These are phyloP conservation scores for Creolimax fragrantissima DNA, from an alignment of 78 protist genomes.

Conservation along the genomic window DNA sequence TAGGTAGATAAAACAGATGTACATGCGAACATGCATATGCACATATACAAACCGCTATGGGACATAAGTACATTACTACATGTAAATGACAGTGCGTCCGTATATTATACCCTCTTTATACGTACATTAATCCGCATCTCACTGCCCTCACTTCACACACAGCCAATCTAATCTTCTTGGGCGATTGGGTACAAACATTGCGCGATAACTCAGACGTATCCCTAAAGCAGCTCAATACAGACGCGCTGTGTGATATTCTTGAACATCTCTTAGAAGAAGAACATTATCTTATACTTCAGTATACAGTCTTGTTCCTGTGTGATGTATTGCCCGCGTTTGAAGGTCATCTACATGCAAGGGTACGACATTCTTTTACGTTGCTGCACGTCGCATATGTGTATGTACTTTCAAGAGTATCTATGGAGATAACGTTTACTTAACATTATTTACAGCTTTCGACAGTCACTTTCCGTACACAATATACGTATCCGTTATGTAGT, in stretches of 20 bases:
- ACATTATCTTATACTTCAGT: not conserved
- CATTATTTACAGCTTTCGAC: too few relatives aligned
- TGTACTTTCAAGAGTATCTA: too few relatives aligned
- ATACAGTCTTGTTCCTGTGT: not conserved
- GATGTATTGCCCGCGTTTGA: not conserved
- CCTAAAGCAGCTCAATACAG: not conserved
- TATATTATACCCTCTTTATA: too few relatives aligned
- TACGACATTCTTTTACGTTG: too few relatives aligned
- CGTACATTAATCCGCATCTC: too few relatives aligned
- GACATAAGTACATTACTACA: too few relatives aligned
- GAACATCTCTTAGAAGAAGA: not conserved
- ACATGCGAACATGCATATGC: not conserved
- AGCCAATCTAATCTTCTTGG: not conserved
- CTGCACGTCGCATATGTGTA: too few relatives aligned
- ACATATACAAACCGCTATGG: not conserved
- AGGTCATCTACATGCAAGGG: not conserved
- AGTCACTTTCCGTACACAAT: too few relatives aligned
- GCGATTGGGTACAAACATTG: not conserved
- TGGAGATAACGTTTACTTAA: too few relatives aligned
- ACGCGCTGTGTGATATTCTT: not conserved
- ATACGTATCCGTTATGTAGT: too few relatives aligned
- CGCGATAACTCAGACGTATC: not conserved
- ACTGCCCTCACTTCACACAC: not conserved
- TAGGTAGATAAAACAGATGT: not conserved
- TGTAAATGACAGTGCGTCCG: too few relatives aligned